Evolutionary conservation across 225 moss, liverwort and hornwort species (phyloP).

Genomic region (Bryoerythrophyllum caledonicum): DNA sequence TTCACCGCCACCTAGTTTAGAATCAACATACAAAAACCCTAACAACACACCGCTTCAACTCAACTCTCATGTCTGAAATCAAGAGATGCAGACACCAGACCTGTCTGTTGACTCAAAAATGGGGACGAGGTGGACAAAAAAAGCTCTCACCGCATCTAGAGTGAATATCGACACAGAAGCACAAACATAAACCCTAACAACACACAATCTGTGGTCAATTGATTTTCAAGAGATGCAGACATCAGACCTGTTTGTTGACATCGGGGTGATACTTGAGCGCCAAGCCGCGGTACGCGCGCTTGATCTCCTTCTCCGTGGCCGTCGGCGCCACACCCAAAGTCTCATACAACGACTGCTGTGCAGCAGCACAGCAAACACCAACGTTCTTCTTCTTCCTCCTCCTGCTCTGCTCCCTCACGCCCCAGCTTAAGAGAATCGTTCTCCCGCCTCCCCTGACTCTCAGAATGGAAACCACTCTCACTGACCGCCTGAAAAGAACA

Average conservation of each 20-base stretch:
- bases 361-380: constrained; percentile 32
- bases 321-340: constrained; percentile 45
- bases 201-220: not conserved
- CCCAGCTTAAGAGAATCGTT: not conserved
- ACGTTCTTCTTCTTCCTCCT: constrained; percentile 13
- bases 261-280: constrained; percentile 64
- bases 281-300: constrained; percentile 49
- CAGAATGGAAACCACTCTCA: constrained; percentile 16
- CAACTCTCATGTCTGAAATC: not conserved
- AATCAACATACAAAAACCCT: not conserved
- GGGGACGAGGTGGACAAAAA: no score
- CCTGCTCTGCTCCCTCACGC: not conserved
- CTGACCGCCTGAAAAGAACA: not conserved
- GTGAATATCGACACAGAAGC: no score
- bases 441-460: constrained; percentile 21
- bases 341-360: constrained; percentile 45
- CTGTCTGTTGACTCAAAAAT: no score
- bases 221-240: not conserved
- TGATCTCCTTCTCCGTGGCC: constrained; percentile 59
- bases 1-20: not conserved
- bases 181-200: constrained; percentile 4
- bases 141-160: no score
- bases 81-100: not conserved
- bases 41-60: not conserved
- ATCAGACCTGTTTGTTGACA: constrained; percentile 49